Percentiles rank a stretch among this genome's conserved stretches.
phyloP scores from a whole-genome alignment of 2,329 filamentous ascomycete genomes.

The Parasarocladium wereldwijsianum region DNA sequence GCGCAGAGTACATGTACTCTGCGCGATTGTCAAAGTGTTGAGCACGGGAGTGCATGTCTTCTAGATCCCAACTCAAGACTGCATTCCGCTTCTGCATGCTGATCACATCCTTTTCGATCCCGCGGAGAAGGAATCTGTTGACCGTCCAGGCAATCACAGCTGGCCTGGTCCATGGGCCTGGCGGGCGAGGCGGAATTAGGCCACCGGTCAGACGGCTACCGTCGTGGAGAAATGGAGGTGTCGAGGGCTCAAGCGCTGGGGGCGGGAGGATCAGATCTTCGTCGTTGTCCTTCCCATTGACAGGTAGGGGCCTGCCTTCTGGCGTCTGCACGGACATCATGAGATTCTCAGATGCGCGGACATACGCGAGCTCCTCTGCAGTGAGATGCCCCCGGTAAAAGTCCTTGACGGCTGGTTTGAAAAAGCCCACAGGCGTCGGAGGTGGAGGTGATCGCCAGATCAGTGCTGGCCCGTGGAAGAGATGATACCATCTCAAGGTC shows the following conservation, averaged over 20 bases:
- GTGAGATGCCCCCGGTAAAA: conserved; percentile 35
- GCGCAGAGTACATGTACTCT: conserved; percentile 45
- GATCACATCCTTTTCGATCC: conserved; percentile 33
- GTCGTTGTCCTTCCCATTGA: conserved; percentile 14
- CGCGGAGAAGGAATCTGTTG: conserved; percentile 27
- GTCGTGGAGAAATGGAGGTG: not conserved
- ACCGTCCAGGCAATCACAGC: conserved; percentile 24
- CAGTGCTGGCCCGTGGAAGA: conserved; percentile 31
- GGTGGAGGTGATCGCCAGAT: conserved; percentile 22
- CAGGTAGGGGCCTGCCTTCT: conserved; percentile 9
- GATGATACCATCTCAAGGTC: conserved; percentile 31
- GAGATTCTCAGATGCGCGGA: conserved; percentile 18
- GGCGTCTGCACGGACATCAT: conserved; percentile 18
- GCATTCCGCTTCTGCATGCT: conserved; percentile 29
- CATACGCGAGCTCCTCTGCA: conserved; percentile 24
- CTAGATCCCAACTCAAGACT: conserved; percentile 36
- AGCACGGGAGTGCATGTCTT: conserved; percentile 39
- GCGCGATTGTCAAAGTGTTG: conserved; percentile 41
- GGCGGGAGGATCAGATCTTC: conserved; percentile 18
- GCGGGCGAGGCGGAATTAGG: conserved; percentile 17
- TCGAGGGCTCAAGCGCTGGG: conserved; percentile 10
- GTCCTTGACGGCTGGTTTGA: conserved; percentile 28
- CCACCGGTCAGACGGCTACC: not conserved
- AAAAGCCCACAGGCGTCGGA: conserved; percentile 20
- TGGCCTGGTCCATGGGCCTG: conserved; percentile 24